Percentiles rank a stretch among this genome's conserved stretches.
These are phyloP conservation scores for Nephelium lappaceum DNA, from an alignment of 345 rosid species.

Conservation along the genomic window DNA sequence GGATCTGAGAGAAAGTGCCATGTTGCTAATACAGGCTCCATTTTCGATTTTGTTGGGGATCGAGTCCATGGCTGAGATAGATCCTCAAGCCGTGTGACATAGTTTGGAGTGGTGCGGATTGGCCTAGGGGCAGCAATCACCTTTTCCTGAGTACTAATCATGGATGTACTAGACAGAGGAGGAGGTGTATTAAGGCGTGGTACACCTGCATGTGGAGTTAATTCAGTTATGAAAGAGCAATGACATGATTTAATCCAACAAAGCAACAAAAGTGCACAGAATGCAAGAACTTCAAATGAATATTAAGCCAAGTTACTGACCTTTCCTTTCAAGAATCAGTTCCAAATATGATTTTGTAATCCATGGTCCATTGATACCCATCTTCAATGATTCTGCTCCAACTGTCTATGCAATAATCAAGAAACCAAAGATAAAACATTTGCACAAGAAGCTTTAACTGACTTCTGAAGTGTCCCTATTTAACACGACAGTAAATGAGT, in stretches of 20 bases:
- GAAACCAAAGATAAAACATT: conserved; percentile 20
- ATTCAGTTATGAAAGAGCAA: conserved; percentile 28
- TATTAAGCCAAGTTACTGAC: conserved; percentile 39
- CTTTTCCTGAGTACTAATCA: conserved; percentile 61
- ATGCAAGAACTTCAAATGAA: conserved; percentile 6
- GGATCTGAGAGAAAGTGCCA: conserved; percentile 71
- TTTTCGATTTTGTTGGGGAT: conserved; percentile 95
- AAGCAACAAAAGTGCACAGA: conserved; percentile 26
- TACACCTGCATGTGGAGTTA: conserved; percentile 65
- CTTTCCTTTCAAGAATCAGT: conserved; percentile 93
- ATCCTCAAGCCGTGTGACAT: conserved; percentile 84
- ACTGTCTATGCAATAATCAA: conserved; percentile 62
- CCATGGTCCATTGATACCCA: conserved; percentile 88
- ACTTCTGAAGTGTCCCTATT: neutral
- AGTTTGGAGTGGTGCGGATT: conserved; percentile 77
- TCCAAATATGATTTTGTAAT: conserved; percentile 95
- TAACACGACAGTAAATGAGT: neutral
- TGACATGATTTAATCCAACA: conserved; percentile 5
- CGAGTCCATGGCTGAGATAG: conserved; percentile 99
- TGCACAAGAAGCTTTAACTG: conserved; percentile 4
- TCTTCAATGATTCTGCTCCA: conserved; percentile 86
- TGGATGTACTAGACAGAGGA: conserved; percentile 53
- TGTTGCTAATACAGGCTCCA: conserved; percentile 85
- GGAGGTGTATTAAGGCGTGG: conserved; percentile 98
- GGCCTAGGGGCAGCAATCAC: conserved; percentile 87